phyloP scores from a whole-genome alignment of 192 early-diverging fungal genomes.

The Lobulomyces angularis region DNA sequence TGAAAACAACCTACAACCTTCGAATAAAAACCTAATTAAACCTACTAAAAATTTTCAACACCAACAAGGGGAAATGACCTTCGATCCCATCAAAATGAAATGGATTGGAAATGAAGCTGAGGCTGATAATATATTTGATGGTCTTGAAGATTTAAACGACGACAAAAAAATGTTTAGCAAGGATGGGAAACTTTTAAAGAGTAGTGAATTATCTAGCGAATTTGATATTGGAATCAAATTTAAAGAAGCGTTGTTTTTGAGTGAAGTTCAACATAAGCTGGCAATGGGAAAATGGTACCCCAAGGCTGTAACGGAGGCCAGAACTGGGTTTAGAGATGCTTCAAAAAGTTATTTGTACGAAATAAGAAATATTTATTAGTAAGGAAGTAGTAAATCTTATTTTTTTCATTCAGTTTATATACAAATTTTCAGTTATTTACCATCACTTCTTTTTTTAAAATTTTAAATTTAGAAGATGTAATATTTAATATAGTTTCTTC shows the following conservation, averaged over 20 bases:
- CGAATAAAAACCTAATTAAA: too few relatives aligned
- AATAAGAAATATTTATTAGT: constrained; percentile 12
- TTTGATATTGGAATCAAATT: constrained; percentile 15
- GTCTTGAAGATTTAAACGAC: too few relatives aligned
- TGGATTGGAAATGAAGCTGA: constrained; percentile 42
- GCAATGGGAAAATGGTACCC: constrained; percentile 45
- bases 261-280: constrained; percentile 36
- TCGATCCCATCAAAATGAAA: constrained; percentile 34
- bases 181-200: too few relatives aligned
- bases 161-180: too few relatives aligned
- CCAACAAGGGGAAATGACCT: constrained; percentile 26
- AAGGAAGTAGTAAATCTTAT: not conserved
- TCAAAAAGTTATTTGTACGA: constrained; percentile 36
- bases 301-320: constrained; percentile 15
- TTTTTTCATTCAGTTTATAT: too few relatives aligned
- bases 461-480: too few relatives aligned
- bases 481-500: too few relatives aligned
- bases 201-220: too few relatives aligned
- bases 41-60: constrained; percentile 19
- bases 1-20: constrained; percentile 11
- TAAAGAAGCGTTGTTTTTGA: constrained; percentile 20
- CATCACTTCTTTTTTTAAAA: too few relatives aligned
- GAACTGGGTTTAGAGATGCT: constrained; percentile 19
- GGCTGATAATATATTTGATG: too few relatives aligned
- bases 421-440: too few relatives aligned